Evolutionary conservation across 2,329 filamentous ascomycete genomes (phyloP), one percentile per base, ranked within the genome.

Genomic region (Pseudopithomyces maydicus): DNA sequence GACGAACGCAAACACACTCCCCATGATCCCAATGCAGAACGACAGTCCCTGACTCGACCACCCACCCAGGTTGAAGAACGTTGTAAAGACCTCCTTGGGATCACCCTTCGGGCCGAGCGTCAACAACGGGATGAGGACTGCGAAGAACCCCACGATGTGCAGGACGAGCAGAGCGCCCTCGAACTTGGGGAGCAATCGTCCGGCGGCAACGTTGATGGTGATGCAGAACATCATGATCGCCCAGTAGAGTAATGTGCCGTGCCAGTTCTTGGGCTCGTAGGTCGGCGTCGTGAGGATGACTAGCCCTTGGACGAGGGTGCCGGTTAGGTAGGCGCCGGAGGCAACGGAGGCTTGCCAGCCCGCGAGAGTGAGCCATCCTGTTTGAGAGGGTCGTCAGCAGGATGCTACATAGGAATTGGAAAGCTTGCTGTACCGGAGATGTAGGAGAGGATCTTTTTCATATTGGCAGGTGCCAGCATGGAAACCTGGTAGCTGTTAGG

Each of bases 241-340:
- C 65, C 79, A 82, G 50, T 77, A 76, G 0, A 84, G 64, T 0
- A 84, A 70, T 0, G 81, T 83, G 1, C 75, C 79, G 48, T 85
- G 82, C 80, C 80, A 84, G 23, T 73, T 67, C 47, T 80, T 58
- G 0, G 70, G 62, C 0, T 69, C 44, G 55, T 82, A 81, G 8
- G 58, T 59, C 0, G 68, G 66, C 19, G 78, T 59, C 29, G 74
- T 80, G 11, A 83, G 66, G 20, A 69, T 64, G n/a, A 74, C 42
- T 1, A 74, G 62, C 1, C 70, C 70, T 55, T 75, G 72, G 7
- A 75, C 63, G 26, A 73, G 45, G 1, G 65, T 64, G 7, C 68
- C 71, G 0, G 64, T 64, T 0, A 73, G 51, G 45, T 70, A 76
- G 20, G 63, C 65, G 1, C 60, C 63, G 2, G 66, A 65, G 29